Evolutionary conservation across 169 alveolate species (phyloP).

Genomic region (Plasmodium billcollinsi): DNA sequence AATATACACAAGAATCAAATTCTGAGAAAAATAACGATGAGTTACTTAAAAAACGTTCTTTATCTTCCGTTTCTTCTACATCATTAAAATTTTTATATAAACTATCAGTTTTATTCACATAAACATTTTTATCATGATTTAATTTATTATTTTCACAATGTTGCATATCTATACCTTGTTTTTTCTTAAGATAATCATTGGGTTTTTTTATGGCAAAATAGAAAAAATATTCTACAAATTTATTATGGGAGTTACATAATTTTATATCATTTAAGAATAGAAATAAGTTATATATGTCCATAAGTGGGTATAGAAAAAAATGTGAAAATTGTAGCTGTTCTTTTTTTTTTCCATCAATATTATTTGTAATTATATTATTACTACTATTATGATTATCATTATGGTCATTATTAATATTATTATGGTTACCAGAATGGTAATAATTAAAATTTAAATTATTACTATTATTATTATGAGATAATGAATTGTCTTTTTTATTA

Average conservation of each 20-base stretch:
- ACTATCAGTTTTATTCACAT: not conserved
- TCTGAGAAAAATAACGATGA: slow-evolving; percentile 58
- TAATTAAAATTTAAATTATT: slow-evolving; percentile 17
- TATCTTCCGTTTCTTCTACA: too few relatives aligned
- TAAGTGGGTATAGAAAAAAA: slow-evolving; percentile 49
- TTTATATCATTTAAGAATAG: slow-evolving; percentile 43
- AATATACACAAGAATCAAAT: slow-evolving; percentile 50
- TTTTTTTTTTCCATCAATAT: too few relatives aligned
- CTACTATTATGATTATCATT: not conserved
- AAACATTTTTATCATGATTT: not conserved
- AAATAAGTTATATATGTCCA: slow-evolving; percentile 51
- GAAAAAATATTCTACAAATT: slow-evolving; percentile 46
- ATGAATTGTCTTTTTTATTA: slow-evolving; percentile 7
- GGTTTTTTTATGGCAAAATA: slow-evolving; percentile 35
- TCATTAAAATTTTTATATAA: too few relatives aligned
- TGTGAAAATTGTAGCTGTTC: slow-evolving; percentile 59
- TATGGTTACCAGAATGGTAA: not conserved
- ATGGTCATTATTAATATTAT: not conserved
- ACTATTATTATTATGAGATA: not conserved
- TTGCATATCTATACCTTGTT: not conserved
- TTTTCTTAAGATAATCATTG: not conserved
- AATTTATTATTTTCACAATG: not conserved
- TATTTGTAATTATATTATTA: not conserved
- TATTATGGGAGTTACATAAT: slow-evolving; percentile 47
- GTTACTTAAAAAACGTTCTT: not conserved